Base-by-base conservation (phyloP, 2,329 filamentous ascomycete genomes). In the Fusarium sp. region DNA sequence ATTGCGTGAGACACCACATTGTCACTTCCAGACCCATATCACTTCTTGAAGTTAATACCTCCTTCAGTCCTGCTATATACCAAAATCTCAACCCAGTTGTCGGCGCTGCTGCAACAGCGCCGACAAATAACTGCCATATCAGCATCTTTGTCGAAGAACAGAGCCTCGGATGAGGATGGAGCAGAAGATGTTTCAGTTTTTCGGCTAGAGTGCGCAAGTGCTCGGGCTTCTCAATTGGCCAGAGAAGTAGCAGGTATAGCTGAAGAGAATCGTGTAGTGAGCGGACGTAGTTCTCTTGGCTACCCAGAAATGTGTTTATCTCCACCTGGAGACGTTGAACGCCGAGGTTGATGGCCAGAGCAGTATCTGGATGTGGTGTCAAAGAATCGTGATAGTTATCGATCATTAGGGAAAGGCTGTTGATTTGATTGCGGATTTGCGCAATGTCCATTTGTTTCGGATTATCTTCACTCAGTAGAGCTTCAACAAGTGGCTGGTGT, bases 121-220 rank as follows among this genome's bases (percentile, higher is more conserved):
- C 72, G 8, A 74, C 53, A 9, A 74, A 74, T 9, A 71, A 51
- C 12, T 74, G 67, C 70, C 70, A 73, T 10, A 73, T 42, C 1
- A 72, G 42, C 2, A 73, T 26, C 9, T 71, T 56, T 13, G 64
- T 53, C 2, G 72, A 68, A 6, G 67, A 58, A 16, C 67, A 73
- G 7, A 73, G 58, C 14, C 70, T 65, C 6, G 67, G 44, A 7
- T 60, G 42, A 2, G 72, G 70, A 3, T 65, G 28, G 0, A 49
- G 31, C 3, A 74, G 6, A 6, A 31, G 23, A 18, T 12, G 12
- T 11, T 41, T 71, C 3, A 74, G 13, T 3, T 53, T 48, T 14
- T 59, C 55, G 7, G 67, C 72, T 1, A 54, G 42, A 1, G 31
- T 8, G 1, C 37, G 21, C 9, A 65, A n/a, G 7, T 1, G 19